These are phyloP conservation scores for Vanilla planifolia DNA, from an alignment of 106 monocot species.

Conservation along the genomic window DNA sequence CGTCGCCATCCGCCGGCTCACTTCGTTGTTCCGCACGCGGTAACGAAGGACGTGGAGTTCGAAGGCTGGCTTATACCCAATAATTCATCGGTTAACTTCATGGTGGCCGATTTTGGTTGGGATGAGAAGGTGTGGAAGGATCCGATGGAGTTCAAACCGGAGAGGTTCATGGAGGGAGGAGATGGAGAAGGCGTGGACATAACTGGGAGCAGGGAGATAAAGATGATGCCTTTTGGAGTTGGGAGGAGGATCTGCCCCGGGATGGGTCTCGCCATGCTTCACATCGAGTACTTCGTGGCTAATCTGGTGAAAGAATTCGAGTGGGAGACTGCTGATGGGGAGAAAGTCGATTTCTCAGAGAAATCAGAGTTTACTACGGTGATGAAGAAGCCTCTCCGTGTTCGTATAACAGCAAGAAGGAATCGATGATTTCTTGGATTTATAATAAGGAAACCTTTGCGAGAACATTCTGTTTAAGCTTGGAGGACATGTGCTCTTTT, in stretches of 20 bases:
- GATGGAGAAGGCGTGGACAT: slow-evolving; percentile 11
- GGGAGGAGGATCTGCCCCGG: slow-evolving; percentile 36
- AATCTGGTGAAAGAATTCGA: slow-evolving; percentile 28
- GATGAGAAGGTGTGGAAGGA: slow-evolving; percentile 17
- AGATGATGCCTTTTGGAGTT: slow-evolving; percentile 27
- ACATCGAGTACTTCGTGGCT: slow-evolving; percentile 29
- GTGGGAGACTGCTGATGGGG: slow-evolving; percentile 23
- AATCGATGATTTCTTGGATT: too few species aligned
- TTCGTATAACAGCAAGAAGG: slow-evolving; percentile 9
- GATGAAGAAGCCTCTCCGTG: slow-evolving; percentile 21
- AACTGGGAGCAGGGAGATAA: slow-evolving; percentile 22
- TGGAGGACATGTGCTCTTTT: too few species aligned
- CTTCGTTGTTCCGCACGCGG: slow-evolving; percentile 13
- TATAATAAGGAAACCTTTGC: too few species aligned
- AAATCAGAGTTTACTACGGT: slow-evolving; percentile 18
- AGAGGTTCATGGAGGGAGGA: slow-evolving; percentile 20
- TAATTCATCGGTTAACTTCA: slow-evolving; percentile 11
- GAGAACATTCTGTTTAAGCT: too few species aligned
- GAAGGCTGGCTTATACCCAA: slow-evolving; percentile 15
- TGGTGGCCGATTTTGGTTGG: slow-evolving; percentile 9
- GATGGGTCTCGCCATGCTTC: slow-evolving; percentile 20
- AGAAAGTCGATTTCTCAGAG: slow-evolving; percentile 26
- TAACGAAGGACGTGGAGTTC: slow-evolving; percentile 8
- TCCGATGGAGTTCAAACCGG: slow-evolving; percentile 20
- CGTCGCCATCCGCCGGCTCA: slow-evolving; percentile 13